Evolutionary conservation across 306 rosid genomes (phyloP), one percentile per base, ranked within the genome.

Genomic region (Elaeagnus macrophylla): DNA sequence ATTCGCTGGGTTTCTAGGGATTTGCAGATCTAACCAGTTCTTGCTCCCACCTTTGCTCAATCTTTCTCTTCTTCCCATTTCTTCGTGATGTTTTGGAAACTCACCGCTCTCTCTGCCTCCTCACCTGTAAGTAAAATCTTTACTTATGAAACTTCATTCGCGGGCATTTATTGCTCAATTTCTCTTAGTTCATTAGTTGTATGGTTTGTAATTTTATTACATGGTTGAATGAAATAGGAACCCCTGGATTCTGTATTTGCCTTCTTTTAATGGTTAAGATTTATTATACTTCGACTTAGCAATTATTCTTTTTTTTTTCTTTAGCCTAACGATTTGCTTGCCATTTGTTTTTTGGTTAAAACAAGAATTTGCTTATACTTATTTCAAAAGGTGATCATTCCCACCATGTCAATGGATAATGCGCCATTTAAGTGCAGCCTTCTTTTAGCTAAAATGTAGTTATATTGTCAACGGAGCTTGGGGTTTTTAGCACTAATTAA

Each of bases 51-150:
- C 32, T 25, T 25, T 25, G 32, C 32, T 62, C 44, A 57, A 63
- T 73, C 76, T 36, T 15, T 50, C 19, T 44, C 36, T 16, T 18
- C 43, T 58, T 16, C 56, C 7, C 48, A 43, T 36, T 54, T 46
- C 65, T 37, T 68, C 89, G 70, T 51, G 83, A 93, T 93, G 99
- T 93, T 93, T 61, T 93, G 99, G 99, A 93, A 89, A 88, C 87
- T 93, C 71, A 69, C 96, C 3, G 71, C 99, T 76, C 82, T 91
- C 8, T 87, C 95, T 58, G 75, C 99, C 59, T 72, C 96, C 69
- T 93, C 99, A 2, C 99, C 96, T 48, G 99, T 93, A 65, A 84
- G 94, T 83, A 39, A 8, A 15, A 14, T 38, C n/a, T 54, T 18
- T 42, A 5, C 10, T 19, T 53, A 10, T 9, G 37, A 58, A 51